Evolutionary conservation across 192 early-diverging fungal species (phyloP).

Genomic region (Backusella luteola): DNA sequence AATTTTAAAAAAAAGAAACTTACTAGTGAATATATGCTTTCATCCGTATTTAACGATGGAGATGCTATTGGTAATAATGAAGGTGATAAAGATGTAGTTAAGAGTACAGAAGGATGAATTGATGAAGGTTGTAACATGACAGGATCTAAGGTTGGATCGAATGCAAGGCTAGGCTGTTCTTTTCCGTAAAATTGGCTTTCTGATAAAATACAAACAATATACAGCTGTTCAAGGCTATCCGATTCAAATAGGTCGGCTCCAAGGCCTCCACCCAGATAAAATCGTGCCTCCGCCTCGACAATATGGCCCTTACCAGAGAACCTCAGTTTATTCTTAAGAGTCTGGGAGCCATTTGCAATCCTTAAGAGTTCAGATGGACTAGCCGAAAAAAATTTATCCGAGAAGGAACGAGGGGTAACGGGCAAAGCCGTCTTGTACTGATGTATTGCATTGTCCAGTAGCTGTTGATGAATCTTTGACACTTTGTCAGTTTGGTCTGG

Average conservation of each 20-base stretch:
- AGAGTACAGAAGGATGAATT: not conserved
- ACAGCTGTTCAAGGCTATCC: constrained; percentile 41
- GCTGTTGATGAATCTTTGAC: constrained; percentile 26
- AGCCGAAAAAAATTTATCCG: constrained; percentile 9
- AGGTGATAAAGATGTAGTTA: not conserved
- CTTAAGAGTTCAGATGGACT: constrained; percentile 36
- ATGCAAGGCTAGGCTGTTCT: not conserved
- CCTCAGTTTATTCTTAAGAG: constrained; percentile 40
- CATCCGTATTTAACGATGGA: not conserved
- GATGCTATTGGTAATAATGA: not conserved
- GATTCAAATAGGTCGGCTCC: constrained; percentile 49
- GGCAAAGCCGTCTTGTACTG: constrained; percentile 14
- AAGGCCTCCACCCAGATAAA: constrained; percentile 59
- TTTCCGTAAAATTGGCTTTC: not conserved
- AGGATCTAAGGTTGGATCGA: not conserved
- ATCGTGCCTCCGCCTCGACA: constrained; percentile 13
- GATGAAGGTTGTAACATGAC: not conserved
- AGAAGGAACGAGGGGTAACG: constrained; percentile 10
- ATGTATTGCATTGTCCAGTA: constrained; percentile 24
- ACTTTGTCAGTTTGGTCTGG: constrained; percentile 37
- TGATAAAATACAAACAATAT: constrained; percentile 40
- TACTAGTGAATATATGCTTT: not conserved
- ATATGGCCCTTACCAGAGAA: constrained; percentile 37
- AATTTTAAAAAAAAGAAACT: not conserved
- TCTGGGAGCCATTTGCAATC: constrained; percentile 42